Percentiles rank a stretch among this genome's conserved stretches.
Conservation (phyloP, 2,329 filamentous ascomycete species). For the Metarhizium sp. region DNA sequence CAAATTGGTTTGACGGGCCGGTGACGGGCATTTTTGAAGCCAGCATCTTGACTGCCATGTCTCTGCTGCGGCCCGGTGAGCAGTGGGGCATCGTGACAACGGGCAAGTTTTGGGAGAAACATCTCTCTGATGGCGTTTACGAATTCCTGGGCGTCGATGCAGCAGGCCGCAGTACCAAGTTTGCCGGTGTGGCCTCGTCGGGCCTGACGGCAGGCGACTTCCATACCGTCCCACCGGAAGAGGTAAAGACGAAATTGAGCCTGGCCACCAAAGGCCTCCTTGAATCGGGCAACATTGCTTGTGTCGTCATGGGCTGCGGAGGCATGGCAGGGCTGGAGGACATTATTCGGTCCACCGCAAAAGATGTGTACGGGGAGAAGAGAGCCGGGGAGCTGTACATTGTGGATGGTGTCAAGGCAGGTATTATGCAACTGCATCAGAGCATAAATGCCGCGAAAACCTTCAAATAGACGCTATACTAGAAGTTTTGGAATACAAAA, state of each 20-base stretch:
- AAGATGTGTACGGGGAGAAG: slow-evolving; percentile 33
- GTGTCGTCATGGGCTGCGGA: slow-evolving; percentile 78
- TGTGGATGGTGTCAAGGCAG: slow-evolving; percentile 71
- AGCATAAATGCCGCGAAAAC: slow-evolving; percentile 33
- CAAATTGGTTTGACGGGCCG: slow-evolving; percentile 12
- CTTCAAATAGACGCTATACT: slow-evolving; percentile 17
- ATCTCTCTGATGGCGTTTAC: slow-evolving; percentile 57
- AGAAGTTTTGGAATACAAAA: not conserved
- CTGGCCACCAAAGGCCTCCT: slow-evolving; percentile 62
- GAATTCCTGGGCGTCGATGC: slow-evolving; percentile 47
- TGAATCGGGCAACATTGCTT: slow-evolving; percentile 44
- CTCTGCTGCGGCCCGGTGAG: slow-evolving; percentile 30
- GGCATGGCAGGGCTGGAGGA: slow-evolving; percentile 83
- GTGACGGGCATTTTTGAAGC: slow-evolving; percentile 75
- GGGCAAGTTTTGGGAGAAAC: slow-evolving; percentile 70
- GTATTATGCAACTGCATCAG: slow-evolving; percentile 52
- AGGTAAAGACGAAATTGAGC: slow-evolving; percentile 57
- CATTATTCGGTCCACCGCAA: slow-evolving; percentile 61
- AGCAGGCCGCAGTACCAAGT: slow-evolving; percentile 34
- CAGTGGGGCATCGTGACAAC: slow-evolving; percentile 85
- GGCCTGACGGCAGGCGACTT: slow-evolving; percentile 73
- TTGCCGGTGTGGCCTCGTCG: slow-evolving; percentile 75
- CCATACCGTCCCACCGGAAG: slow-evolving; percentile 56
- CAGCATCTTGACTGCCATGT: slow-evolving; percentile 56
- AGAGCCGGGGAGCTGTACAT: slow-evolving; percentile 35